A percentile compares a stretch with the other conserved stretches of the same genome.
Evolutionary conservation across 352 stramenopile genomes (phyloP).

Genomic region (Phytophthora sp.): DNA sequence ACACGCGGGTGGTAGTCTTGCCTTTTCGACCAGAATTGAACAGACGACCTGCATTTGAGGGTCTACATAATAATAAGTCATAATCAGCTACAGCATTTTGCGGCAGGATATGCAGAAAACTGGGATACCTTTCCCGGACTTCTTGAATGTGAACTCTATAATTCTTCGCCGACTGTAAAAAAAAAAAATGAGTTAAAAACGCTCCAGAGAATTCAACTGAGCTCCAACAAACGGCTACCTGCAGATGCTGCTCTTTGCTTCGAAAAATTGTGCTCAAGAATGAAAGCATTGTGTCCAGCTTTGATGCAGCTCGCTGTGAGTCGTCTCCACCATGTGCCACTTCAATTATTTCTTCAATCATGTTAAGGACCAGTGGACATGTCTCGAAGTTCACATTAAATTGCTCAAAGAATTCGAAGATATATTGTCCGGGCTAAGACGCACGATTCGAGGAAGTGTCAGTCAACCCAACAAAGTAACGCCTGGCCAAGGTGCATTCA

Average conservation of each 20-base stretch:
- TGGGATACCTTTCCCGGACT: constrained; percentile 74
- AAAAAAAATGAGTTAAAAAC: constrained; percentile 4
- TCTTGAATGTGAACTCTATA: constrained; percentile 92
- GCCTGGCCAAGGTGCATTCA: not conserved
- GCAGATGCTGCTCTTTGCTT: constrained; percentile 77
- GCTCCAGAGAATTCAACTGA: not conserved
- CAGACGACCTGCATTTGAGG: constrained; percentile 42
- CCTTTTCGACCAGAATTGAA: constrained; percentile 62
- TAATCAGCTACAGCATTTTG: not conserved
- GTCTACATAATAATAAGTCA: constrained; percentile 22
- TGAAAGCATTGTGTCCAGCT: constrained; percentile 80
- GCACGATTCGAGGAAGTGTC: not conserved
- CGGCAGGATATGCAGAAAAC: constrained; percentile 19
- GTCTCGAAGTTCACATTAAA: constrained; percentile 92
- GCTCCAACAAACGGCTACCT: constrained; percentile 36
- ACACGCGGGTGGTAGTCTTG: constrained; percentile 78
- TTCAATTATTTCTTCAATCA: constrained; percentile 91
- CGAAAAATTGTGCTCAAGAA: constrained; percentile 89
- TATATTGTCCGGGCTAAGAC: constrained; percentile 79
- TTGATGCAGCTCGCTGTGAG: constrained; percentile 66
- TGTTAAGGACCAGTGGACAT: constrained; percentile 82
- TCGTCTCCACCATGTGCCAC: constrained; percentile 77
- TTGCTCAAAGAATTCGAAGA: constrained; percentile 92
- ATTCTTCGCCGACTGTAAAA: constrained; percentile 62
- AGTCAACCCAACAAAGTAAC: not conserved